Evolutionary conservation across 2,329 filamentous ascomycete genomes (phyloP), one percentile per base, ranked within the genome.

Genomic region (Paraphoma chrysanthemicola): DNA sequence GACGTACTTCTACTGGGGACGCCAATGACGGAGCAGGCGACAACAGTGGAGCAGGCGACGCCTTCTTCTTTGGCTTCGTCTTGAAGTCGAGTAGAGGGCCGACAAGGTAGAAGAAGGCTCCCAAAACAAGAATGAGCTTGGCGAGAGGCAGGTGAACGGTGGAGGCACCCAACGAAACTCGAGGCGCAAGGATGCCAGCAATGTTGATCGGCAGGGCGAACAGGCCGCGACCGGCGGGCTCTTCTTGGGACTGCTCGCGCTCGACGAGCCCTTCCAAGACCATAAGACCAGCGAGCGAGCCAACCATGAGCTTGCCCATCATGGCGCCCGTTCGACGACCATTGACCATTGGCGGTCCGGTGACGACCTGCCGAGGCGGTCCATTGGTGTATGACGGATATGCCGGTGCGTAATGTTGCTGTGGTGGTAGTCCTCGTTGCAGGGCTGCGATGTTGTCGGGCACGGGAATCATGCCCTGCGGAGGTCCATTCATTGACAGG

Each of bases 201-300:
- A 74, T 54, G 42, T 74, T 68, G 56, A 78, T 59, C 5, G 81
- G 81, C 3, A 80, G 57, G 28, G 79, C 77, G 53, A 78, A 78
- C 6, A 83, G 69, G 16, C 78, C 78, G 39, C 75, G 73, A 33
- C 72, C 76, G 30, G 71, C 73, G 12, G 78, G 68, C 39, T 77
- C 72, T 46, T 77, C 72, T 53, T 71, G 88, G 45, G 83, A 85
- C 67, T 86, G 85, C 72, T 86, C 86, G 38, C 77, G 73, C 64
- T 88, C 80, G 72, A 90, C 85, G 53, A 93, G 82, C 1, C 92
- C 92, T 78, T 97, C 93, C 65, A 97, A 79, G 33, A 97, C 85
- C 93, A 98, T 97, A 16, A 98, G 82, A 12, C 92, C 93, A 23
- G 93, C 94, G 56, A 98, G 85, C 16, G 93, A 94, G 42, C 94